Evolutionary conservation across 768 basidiomycete genomes (phyloP).

Genomic region (Russula brevipes): DNA sequence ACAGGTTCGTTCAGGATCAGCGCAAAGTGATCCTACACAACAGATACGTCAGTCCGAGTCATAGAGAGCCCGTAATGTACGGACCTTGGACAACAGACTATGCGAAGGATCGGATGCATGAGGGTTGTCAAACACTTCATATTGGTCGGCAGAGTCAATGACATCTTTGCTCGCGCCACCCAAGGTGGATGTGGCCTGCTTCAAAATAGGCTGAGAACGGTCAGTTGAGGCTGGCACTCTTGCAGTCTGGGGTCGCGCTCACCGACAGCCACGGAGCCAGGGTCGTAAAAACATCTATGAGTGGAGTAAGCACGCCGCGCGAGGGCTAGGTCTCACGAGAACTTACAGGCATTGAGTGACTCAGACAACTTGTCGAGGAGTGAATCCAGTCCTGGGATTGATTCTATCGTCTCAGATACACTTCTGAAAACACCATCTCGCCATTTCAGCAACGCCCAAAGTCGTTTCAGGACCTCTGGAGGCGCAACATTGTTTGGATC

Average conservation of each 20-base stretch:
- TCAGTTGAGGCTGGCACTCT: not conserved
- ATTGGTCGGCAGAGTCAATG: conserved; percentile 66
- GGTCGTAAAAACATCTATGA: conserved; percentile 56
- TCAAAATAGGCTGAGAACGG: conserved; percentile 49
- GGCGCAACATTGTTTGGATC: conserved; percentile 59
- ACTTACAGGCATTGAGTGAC: conserved; percentile 60
- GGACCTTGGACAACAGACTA: conserved; percentile 60
- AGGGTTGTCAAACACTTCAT: conserved; percentile 62
- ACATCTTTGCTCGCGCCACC: conserved; percentile 62
- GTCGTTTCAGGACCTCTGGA: conserved; percentile 54
- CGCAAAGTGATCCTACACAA: conserved; percentile 58
- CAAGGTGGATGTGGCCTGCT: conserved; percentile 51
- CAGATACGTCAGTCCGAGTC: not conserved
- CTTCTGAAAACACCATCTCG: conserved; percentile 54
- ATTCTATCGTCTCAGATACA: conserved; percentile 52
- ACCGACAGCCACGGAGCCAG: conserved; percentile 62
- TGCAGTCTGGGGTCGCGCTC: conserved; percentile 21
- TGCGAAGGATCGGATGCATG: conserved; percentile 69
- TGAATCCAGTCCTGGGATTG: conserved; percentile 49
- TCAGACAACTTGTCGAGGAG: conserved; percentile 60
- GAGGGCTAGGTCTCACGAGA: not conserved
- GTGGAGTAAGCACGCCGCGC: conserved; percentile 2
- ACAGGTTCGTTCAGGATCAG: conserved; percentile 64
- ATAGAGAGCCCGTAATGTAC: not conserved
- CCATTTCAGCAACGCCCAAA: conserved; percentile 57